Conservation (phyloP, 2,329 filamentous ascomycete genomes). For the Alternaria sp. region DNA sequence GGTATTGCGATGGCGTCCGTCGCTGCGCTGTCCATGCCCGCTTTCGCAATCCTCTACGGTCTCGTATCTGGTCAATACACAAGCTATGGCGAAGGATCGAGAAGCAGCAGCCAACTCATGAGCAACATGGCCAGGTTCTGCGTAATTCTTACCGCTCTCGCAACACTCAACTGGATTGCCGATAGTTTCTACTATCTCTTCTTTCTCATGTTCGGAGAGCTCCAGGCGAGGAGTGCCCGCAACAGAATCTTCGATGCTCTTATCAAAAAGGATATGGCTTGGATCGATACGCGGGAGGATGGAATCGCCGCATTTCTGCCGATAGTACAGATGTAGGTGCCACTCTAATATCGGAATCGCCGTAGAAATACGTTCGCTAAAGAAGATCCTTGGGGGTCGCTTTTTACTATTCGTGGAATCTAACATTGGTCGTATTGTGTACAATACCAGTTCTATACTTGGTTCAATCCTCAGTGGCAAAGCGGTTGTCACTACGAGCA, state of each 20-base stretch:
- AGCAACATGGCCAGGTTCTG: slow-evolving; percentile 65
- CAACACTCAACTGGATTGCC: slow-evolving; percentile 68
- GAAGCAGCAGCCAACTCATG: slow-evolving; percentile 60
- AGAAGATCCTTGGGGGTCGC: slow-evolving; percentile 68
- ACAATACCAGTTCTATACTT: slow-evolving; percentile 72
- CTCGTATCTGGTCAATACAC: slow-evolving; percentile 76
- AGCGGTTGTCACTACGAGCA: slow-evolving; percentile 69
- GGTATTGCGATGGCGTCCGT: slow-evolving; percentile 64
- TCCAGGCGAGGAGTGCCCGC: slow-evolving; percentile 73
- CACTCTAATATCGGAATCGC: slow-evolving; percentile 7
- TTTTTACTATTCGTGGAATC: slow-evolving; percentile 80
- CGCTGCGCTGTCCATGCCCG: slow-evolving; percentile 68
- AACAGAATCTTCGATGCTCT: slow-evolving; percentile 70
- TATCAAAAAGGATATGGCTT: slow-evolving; percentile 75
- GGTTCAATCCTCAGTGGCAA: slow-evolving; percentile 66
- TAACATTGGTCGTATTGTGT: slow-evolving; percentile 79
- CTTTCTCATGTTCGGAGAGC: slow-evolving; percentile 81
- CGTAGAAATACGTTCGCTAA: background rate
- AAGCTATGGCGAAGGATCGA: slow-evolving; percentile 64
- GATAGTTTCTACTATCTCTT: slow-evolving; percentile 70
- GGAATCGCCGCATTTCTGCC: slow-evolving; percentile 76
- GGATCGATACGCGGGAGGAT: slow-evolving; percentile 78
- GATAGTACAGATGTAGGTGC: slow-evolving; percentile 72
- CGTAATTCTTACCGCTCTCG: slow-evolving; percentile 68
- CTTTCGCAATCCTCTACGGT: slow-evolving; percentile 74